phyloP scores from a whole-genome alignment of 2,329 filamentous ascomycete species.

The Sclerotinia sclerotiorum region DNA sequence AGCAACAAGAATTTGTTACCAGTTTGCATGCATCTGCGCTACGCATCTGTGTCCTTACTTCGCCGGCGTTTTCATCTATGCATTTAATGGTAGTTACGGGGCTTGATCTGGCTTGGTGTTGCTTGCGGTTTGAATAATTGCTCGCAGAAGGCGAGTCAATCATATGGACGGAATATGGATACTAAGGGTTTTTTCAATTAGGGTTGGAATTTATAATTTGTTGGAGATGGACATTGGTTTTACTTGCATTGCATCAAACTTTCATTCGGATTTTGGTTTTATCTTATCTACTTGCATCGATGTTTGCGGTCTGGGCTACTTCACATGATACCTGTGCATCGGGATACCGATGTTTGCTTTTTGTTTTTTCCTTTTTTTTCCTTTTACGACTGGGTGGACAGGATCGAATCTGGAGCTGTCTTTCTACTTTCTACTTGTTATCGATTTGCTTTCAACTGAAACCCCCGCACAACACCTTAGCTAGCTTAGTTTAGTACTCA shows the following conservation, averaged over 20 bases:
- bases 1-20: slow-evolving; percentile 3
- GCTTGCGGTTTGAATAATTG: slow-evolving; percentile 26
- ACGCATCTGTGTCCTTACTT: slow-evolving; percentile 34
- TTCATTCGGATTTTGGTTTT: background rate
- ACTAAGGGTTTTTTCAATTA: background rate
- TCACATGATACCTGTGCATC: slow-evolving; percentile 23
- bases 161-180: slow-evolving; percentile 21
- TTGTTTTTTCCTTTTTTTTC: slow-evolving; percentile 18
- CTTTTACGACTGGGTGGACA: slow-evolving; percentile 5
- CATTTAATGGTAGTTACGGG: slow-evolving; percentile 38
- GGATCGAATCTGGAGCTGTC: slow-evolving; percentile 1
- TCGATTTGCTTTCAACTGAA: slow-evolving; percentile 4
- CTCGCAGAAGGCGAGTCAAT: slow-evolving; percentile 36
- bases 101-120: slow-evolving; percentile 31
- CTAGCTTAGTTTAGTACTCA: slow-evolving; percentile 13
- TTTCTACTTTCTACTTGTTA: slow-evolving; percentile 12
- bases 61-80: slow-evolving; percentile 38
- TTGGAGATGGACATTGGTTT: slow-evolving; percentile 17
- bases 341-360: slow-evolving; percentile 21
- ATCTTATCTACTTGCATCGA: slow-evolving; percentile 16
- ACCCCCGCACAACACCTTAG: slow-evolving; percentile 11
- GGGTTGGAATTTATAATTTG: slow-evolving; percentile 20
- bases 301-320: slow-evolving; percentile 16
- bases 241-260: slow-evolving; percentile 18
- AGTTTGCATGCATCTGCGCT: slow-evolving; percentile 27